Evolutionary conservation across 1,139 yeast species (phyloP).

Genomic region (Geotrichum reessii): DNA sequence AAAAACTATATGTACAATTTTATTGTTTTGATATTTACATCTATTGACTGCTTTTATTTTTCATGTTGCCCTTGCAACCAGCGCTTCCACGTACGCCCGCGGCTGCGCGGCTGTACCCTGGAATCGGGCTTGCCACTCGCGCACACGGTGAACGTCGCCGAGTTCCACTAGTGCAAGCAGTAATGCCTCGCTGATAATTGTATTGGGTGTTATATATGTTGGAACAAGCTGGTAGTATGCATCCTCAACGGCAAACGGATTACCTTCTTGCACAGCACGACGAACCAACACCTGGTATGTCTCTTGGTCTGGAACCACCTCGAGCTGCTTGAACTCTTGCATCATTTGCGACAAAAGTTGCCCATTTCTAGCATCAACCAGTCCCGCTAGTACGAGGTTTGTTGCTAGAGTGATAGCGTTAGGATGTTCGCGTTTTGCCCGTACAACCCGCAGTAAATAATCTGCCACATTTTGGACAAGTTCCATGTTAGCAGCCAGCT

Average conservation of each 20-base stretch:
- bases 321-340: slow-evolving; percentile 17
- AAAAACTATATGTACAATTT: too few species aligned
- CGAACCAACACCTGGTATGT: slow-evolving; percentile 24
- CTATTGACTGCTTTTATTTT: background rate
- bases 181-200: slow-evolving; percentile 4
- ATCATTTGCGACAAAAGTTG: slow-evolving; percentile 14
- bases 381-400: slow-evolving; percentile 3
- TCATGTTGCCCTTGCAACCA: background rate
- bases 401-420: slow-evolving; percentile 3
- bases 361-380: background rate
- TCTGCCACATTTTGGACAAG: slow-evolving; percentile 1
- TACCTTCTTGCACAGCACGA: background rate
- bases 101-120: background rate
- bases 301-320: slow-evolving; percentile 26
- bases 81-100: background rate
- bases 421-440: background rate
- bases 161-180: slow-evolving; percentile 1
- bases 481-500: background rate
- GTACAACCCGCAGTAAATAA: background rate
- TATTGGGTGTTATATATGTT: background rate
- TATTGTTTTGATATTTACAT: background rate
- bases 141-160: background rate
- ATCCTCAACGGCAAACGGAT: slow-evolving; percentile 10
- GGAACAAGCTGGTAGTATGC: slow-evolving; percentile 10
- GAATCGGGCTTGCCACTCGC: slow-evolving; percentile 9